Conservation (phyloP, 495 filamentous ascomycete genomes). For the Penicillium paxilli region DNA sequence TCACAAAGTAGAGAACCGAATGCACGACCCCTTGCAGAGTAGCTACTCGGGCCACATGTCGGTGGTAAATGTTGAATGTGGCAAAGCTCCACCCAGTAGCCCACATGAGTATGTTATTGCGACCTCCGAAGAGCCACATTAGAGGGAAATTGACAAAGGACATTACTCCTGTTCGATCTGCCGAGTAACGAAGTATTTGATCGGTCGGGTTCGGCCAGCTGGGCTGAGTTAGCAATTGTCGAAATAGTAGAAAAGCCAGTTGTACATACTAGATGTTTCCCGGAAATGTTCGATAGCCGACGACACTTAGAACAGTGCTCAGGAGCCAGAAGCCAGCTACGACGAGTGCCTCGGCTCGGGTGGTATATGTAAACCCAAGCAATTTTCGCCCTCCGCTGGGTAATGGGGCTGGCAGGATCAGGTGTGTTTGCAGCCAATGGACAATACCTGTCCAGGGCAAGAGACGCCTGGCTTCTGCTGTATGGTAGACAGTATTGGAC, state of each 20-base stretch:
- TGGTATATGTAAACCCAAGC: constrained; percentile 41
- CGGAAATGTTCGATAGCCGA: constrained; percentile 35
- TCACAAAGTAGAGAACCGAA: constrained; percentile 31
- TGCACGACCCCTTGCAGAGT: constrained; percentile 53
- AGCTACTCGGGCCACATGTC: constrained; percentile 55
- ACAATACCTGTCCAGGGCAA: constrained; percentile 6
- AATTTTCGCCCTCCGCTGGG: constrained; percentile 24
- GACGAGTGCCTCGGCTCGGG: constrained; percentile 39
- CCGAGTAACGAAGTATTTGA: constrained; percentile 44
- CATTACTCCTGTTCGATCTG: constrained; percentile 54
- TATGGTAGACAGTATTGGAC: constrained; percentile 7
- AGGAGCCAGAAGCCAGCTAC: constrained; percentile 41
- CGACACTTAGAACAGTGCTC: constrained; percentile 34
- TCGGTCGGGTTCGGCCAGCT: constrained; percentile 35
- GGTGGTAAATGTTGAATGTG: constrained; percentile 56
- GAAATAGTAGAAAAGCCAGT: not conserved
- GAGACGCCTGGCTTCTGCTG: not conserved
- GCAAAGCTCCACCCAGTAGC: constrained; percentile 56
- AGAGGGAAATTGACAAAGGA: constrained; percentile 52
- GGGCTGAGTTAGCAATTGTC: constrained; percentile 7
- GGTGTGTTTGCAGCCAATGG: constrained; percentile 31
- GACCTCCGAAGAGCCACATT: constrained; percentile 51
- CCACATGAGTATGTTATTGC: constrained; percentile 59
- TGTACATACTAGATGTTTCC: constrained; percentile 42
- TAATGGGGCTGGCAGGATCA: constrained; percentile 35